Percentiles rank a stretch among this genome's conserved stretches.
These are phyloP conservation scores for Exserohilum rostratum DNA, from an alignment of 2,329 filamentous ascomycete species.

Conservation along the genomic window DNA sequence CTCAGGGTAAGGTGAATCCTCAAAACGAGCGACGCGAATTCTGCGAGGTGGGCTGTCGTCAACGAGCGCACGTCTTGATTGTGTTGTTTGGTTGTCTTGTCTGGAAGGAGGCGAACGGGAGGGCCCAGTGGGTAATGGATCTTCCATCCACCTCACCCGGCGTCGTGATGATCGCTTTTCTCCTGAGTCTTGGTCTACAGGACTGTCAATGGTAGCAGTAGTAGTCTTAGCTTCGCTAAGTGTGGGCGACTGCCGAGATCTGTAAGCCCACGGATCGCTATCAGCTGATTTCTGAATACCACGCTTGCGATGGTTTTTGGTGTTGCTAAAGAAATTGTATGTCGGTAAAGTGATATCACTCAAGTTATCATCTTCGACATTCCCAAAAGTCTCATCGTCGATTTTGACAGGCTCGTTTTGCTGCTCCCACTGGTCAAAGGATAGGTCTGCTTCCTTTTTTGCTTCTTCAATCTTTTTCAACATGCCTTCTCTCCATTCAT, in stretches of 20 bases:
- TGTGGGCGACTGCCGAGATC: neutral
- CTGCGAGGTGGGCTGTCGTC: neutral
- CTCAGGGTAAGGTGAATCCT: neutral
- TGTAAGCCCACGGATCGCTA: neutral
- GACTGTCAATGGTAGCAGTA: no score
- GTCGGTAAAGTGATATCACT: neutral
- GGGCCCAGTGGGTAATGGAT: neutral
- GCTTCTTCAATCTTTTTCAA: neutral
- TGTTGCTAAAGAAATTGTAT: neutral
- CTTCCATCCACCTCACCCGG: neutral
- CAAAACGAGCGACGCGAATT: neutral
- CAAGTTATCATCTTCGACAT: neutral
- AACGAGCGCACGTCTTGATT: neutral
- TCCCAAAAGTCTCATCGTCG: slow-evolving; percentile 1
- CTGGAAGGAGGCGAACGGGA: neutral
- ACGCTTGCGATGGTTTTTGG: neutral
- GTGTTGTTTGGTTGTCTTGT: neutral
- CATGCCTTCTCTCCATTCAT: slow-evolving; percentile 1
- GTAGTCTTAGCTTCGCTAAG: neutral
- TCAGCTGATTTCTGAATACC: neutral
- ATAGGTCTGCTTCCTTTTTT: neutral
- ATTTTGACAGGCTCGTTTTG: slow-evolving; percentile 1
- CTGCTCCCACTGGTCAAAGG: slow-evolving; percentile 3
- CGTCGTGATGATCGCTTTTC: neutral
- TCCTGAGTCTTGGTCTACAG: neutral